Evolutionary conservation across 2,329 filamentous ascomycete species (phyloP).

Genomic region (Biscogniauxia marginata): DNA sequence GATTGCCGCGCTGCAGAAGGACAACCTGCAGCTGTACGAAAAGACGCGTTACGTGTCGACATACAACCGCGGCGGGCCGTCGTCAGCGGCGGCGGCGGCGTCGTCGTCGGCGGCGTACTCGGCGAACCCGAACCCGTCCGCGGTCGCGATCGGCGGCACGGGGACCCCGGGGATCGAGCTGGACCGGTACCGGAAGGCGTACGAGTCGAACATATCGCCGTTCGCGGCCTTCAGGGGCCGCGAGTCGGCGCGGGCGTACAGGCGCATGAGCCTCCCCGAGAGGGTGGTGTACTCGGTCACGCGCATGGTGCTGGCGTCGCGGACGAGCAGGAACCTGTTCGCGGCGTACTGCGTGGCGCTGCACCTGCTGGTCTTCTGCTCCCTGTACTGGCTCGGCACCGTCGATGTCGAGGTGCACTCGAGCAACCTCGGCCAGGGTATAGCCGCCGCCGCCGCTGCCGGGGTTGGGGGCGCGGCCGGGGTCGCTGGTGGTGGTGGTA

Average conservation of each 20-base stretch:
- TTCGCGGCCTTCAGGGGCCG: slow-evolving; percentile 95
- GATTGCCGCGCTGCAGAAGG: slow-evolving; percentile 87
- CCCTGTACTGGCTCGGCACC: slow-evolving; percentile 80
- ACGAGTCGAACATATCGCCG: slow-evolving; percentile 92
- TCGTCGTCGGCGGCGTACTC: slow-evolving; percentile 65
- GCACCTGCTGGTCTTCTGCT: slow-evolving; percentile 82
- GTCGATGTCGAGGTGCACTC: slow-evolving; percentile 63
- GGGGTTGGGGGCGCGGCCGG: slow-evolving; percentile 33
- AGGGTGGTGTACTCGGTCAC: slow-evolving; percentile 88
- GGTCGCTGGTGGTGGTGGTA: slow-evolving; percentile 39
- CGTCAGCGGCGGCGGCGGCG: slow-evolving; percentile 61
- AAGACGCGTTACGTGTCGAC: slow-evolving; percentile 96
- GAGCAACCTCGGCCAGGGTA: slow-evolving; percentile 52
- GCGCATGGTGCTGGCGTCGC: slow-evolving; percentile 83
- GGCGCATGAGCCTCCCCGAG: slow-evolving; percentile 89
- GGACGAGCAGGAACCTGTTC: slow-evolving; percentile 90
- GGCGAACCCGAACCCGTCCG: slow-evolving; percentile 72
- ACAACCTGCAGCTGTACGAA: slow-evolving; percentile 94
- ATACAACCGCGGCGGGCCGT: slow-evolving; percentile 72
- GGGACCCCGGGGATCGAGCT: slow-evolving; percentile 63
- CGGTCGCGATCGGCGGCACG: slow-evolving; percentile 59
- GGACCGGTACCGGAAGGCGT: slow-evolving; percentile 86
- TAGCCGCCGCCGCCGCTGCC: slow-evolving; percentile 44
- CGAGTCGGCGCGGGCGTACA: slow-evolving; percentile 86
- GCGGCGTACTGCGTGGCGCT: slow-evolving; percentile 86